Evolutionary conservation across 495 filamentous ascomycete genomes (phyloP).

Genomic region (Tuber microsphaerosporum): DNA sequence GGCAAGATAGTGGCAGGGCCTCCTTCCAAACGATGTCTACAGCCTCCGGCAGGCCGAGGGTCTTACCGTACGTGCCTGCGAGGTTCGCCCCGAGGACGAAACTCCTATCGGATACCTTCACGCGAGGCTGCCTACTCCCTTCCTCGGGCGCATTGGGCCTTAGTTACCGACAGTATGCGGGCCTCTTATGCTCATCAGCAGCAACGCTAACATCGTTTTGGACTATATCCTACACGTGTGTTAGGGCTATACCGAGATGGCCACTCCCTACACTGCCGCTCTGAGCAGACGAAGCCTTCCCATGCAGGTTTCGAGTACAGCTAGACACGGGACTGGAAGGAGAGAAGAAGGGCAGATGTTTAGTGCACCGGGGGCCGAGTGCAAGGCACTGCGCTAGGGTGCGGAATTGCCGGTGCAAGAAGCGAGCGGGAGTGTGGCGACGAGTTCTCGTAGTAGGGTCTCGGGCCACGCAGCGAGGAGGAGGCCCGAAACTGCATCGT

Average conservation of each 20-base stretch:
- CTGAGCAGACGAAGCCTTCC: conserved; percentile 41
- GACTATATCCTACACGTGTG: conserved; percentile 38
- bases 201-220: conserved; percentile 34
- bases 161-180: conserved; percentile 36
- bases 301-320: conserved; percentile 41
- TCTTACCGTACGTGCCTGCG: background rate
- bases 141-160: conserved; percentile 27
- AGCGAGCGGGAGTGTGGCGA: conserved; percentile 15
- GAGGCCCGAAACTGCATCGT: conserved; percentile 39
- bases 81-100: conserved; percentile 35
- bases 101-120: conserved; percentile 43
- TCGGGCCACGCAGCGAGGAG: conserved; percentile 21
- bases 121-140: conserved; percentile 36
- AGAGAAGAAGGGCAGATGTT: conserved; percentile 26
- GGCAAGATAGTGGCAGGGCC: conserved; percentile 13
- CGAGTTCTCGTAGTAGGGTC: too few species aligned
- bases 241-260: conserved; percentile 31
- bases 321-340: conserved; percentile 42
- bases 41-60: background rate
- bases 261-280: conserved; percentile 29
- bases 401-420: conserved; percentile 30
- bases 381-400: conserved; percentile 34
- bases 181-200: conserved; percentile 36
- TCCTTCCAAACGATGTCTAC: conserved; percentile 26
- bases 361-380: conserved; percentile 39